Evolutionary conservation across 371 early-diverging fungal species (phyloP), one percentile per base, ranked within the genome.

Genomic region (Funneliformis caledonium): DNA sequence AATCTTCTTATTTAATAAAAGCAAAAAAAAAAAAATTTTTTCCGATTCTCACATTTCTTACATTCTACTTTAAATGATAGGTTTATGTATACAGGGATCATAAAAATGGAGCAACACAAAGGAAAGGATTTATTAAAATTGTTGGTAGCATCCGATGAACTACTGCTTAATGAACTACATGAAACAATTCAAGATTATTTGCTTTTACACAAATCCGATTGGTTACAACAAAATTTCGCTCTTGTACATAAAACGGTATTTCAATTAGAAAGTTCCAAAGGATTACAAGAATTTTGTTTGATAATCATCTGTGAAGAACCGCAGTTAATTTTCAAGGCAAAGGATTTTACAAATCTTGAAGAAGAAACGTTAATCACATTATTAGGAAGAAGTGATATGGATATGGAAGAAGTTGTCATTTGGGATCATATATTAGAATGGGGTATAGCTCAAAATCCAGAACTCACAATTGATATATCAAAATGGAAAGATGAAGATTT

Each of bases 361-460:
- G 77, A 77, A 64, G 61, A 61, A 59, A 77, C 45, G 6, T 77
- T 77, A 22, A 11, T 65, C 26, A 6, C 19, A 26, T 47, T 77
- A 12, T 26, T 77, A 26, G 47, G 22, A 56, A 64, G 77, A 26
- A 64, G 43, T 64, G 77, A 77, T 77, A 26, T 77, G 10, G 45
- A 65, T 56, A 61, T 77, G 77, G 77, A 78, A 33, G 78, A 78
- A 78, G 42, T 68, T 19, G 78, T 60, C 12, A 68, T 78, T 6
- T 78, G 78, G 78, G 78, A 78, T 26, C 78, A 68, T 52, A 10
- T 78, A 11, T 31, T 68, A 19, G 68, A 78, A 67, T 78, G 78
- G 78, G 78, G 78, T 12, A 68, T 78, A 14, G 78, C 48, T 16
- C 76, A 76, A 76, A 78, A 78, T 78, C 16, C 68, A 10, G 22